Conservation (phyloP, 768 basidiomycete species). For the Trametes coccinea region DNA sequence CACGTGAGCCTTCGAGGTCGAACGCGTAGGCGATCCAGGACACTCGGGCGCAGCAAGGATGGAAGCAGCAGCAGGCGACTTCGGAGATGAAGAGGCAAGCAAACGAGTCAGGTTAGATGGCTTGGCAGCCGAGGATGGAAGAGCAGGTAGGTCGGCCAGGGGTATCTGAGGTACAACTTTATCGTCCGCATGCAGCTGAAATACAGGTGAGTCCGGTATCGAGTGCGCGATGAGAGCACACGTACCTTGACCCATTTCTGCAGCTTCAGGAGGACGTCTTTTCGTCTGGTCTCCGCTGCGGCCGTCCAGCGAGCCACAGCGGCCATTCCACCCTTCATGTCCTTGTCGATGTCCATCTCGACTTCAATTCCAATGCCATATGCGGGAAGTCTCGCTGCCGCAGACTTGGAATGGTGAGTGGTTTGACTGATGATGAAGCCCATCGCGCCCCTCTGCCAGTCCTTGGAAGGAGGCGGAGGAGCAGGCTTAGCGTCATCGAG, state of each 20-base stretch:
- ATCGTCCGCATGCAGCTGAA: constrained; percentile 52
- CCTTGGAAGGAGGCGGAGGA: constrained; percentile 37
- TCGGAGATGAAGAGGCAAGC: constrained; percentile 75
- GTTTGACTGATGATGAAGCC: constrained; percentile 73
- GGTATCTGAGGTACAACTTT: constrained; percentile 58
- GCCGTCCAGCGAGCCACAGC: constrained; percentile 88
- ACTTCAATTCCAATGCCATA: constrained; percentile 89
- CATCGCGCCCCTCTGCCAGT: constrained; percentile 82
- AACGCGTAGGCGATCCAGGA: constrained; percentile 35
- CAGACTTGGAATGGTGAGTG: constrained; percentile 68
- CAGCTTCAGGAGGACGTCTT: constrained; percentile 59
- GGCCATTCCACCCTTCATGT: constrained; percentile 81
- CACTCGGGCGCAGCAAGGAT: constrained; percentile 36
- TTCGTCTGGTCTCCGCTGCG: constrained; percentile 59
- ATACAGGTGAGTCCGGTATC: constrained; percentile 10
- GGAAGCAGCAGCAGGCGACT: constrained; percentile 37
- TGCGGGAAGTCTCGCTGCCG: constrained; percentile 68
- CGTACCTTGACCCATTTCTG: constrained; percentile 64
- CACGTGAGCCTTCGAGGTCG: constrained; percentile 40
- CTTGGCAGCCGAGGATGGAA: constrained; percentile 50
- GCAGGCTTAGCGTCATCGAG: constrained; percentile 43
- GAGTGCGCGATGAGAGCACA: not conserved
- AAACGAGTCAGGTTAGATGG: constrained; percentile 69
- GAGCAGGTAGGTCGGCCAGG: constrained; percentile 61
- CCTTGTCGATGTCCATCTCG: constrained; percentile 81